Conservation (phyloP, 1,284 basidiomycete genomes). For the Trichosporon inkin region DNA sequence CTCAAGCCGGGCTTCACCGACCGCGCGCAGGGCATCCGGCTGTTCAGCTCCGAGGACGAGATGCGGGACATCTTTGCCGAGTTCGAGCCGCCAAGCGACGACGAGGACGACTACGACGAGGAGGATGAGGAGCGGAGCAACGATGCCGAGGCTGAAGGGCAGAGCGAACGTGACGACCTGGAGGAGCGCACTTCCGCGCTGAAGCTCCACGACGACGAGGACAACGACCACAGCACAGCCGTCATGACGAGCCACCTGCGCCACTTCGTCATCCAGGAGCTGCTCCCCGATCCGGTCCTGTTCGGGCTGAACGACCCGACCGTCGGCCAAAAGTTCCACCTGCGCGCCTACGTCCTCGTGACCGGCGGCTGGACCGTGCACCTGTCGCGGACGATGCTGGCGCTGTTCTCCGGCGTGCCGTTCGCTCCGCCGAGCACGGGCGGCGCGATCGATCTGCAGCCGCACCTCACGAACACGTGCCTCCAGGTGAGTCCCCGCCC, state of each 20-base stretch:
- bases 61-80: slow-evolving; percentile 75
- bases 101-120: slow-evolving; percentile 52
- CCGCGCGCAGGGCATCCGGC: slow-evolving; percentile 86
- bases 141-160: slow-evolving; percentile 27
- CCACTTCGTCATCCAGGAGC: slow-evolving; percentile 98
- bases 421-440: slow-evolving; percentile 55
- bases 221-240: slow-evolving; percentile 54
- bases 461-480: slow-evolving; percentile 94
- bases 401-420: slow-evolving; percentile 71
- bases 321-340: slow-evolving; percentile 78
- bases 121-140: slow-evolving; percentile 43
- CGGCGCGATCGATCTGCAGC: slow-evolving; percentile 58
- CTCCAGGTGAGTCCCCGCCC: slow-evolving; percentile 62
- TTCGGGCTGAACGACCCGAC: slow-evolving; percentile 58
- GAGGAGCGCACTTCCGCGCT: slow-evolving; percentile 24
- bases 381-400: slow-evolving; percentile 76
- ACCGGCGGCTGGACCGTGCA: slow-evolving; percentile 73
- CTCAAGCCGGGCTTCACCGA: slow-evolving; percentile 98
- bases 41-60: slow-evolving; percentile 75
- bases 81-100: slow-evolving; percentile 64
- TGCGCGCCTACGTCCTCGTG: slow-evolving; percentile 87
- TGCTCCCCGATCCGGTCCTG: slow-evolving; percentile 69
- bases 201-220: slow-evolving; percentile 52
- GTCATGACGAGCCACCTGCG: slow-evolving; percentile 80
- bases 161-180: slow-evolving; percentile 16